Base-by-base conservation (phyloP, 2,329 filamentous ascomycete species). In the Colletotrichum theobromicola region DNA sequence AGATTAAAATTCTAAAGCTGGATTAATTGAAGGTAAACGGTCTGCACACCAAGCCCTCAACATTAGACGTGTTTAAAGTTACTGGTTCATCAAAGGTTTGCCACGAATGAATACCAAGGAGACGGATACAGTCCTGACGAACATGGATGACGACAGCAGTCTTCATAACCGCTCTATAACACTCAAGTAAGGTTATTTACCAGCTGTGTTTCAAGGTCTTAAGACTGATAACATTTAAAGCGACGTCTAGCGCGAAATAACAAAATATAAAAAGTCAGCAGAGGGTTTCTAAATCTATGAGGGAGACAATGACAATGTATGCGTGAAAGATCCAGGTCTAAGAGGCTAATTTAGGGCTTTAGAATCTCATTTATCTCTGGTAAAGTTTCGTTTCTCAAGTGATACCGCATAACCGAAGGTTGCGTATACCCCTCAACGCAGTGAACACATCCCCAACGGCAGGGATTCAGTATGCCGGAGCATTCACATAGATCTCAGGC, bases 261-360 rank as follows among this genome's bases (percentile, higher is more conserved):
- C 0, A 21, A 21, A 46, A 3, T 46, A 46, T 46, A 46, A n/a
- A 21, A 21, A 46, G 9, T 46, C 0, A 46, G 7, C 3, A 46
- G 42, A 46, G 42, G 4, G 42, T n/a, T 46, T 46, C 10, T 46
- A 12, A 7, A 4, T 21, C n/a, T 46, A 21, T 5, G 12, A 1
- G 5, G n/a, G 10, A 13, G 42, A n/a, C n/a, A 46, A 42, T n/a
- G 8, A 32, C 10, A 8, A 8, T 32, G 35, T 15, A 18, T 7
- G 8, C 9, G 3, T 42, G 16, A 18, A 18, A 42, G 16, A 42
- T 18, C 2, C 0, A 16, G 35, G n/a, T 12, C 21, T 9, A 46
- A 13, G n/a, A 5, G 21, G n/a, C 5, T 21, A n/a, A 5, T 3
- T n/a, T 2, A 21, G n/a, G 1, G 3, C n/a, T n/a, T 1, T 1